Percentiles rank a stretch among this genome's conserved stretches.
phyloP scores from a whole-genome alignment of 345 rosid genomes.

The Populus tremula region DNA sequence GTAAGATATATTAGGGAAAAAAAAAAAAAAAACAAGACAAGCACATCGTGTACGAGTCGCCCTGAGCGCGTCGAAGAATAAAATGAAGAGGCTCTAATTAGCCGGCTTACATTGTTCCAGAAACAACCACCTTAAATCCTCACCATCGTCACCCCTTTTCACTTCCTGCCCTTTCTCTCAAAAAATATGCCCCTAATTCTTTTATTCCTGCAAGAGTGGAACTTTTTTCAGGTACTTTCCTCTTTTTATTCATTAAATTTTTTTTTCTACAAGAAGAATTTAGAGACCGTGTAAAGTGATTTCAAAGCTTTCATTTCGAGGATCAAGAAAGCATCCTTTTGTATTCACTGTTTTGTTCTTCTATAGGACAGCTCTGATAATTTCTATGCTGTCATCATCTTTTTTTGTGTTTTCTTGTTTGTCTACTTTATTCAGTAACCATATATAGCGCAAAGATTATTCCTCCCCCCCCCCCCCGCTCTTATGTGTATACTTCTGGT shows the following conservation, averaged over 20 bases:
- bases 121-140: neutral
- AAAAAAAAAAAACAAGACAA: no score
- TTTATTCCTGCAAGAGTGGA: neutral
- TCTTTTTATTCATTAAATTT: neutral
- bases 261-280: neutral
- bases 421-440: neutral
- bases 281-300: neutral
- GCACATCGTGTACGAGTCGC: neutral
- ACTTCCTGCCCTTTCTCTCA: neutral
- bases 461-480: neutral
- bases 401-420: neutral
- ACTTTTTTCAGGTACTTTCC: conserved; percentile 12
- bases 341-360: neutral
- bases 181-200: neutral
- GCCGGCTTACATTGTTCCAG: neutral
- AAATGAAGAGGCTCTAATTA: neutral
- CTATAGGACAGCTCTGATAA: neutral
- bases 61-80: neutral
- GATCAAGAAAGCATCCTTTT: neutral
- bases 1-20: no score
- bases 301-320: neutral
- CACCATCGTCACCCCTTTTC: neutral
- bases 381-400: neutral
- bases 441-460: neutral
- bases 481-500: conserved; percentile 2